These are phyloP conservation scores for Xylaria sp. DNA, from an alignment of 2,329 filamentous ascomycete genomes.

Conservation along the genomic window DNA sequence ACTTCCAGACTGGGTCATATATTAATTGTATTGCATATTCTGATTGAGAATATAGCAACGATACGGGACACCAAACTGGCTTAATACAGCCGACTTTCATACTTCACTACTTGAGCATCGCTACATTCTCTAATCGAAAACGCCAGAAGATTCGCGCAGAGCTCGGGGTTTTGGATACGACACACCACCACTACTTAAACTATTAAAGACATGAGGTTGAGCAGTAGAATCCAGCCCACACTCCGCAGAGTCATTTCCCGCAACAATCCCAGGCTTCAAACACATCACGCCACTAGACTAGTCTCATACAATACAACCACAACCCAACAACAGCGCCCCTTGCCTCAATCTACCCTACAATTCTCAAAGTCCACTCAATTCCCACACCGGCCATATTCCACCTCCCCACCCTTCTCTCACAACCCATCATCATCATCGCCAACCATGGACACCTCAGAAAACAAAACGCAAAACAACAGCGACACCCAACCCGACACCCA, in stretches of 20 bases:
- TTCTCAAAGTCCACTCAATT: not conserved
- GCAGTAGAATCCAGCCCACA: constrained; percentile 15
- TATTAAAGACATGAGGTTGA: constrained; percentile 25
- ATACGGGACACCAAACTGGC: not conserved
- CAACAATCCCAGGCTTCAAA: constrained; percentile 4
- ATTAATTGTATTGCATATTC: no score
- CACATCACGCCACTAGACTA: not conserved
- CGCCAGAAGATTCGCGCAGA: constrained; percentile 7
- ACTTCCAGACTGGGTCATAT: not conserved
- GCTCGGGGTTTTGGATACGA: not conserved
- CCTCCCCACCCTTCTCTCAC: constrained; percentile 4
- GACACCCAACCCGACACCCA: constrained; percentile 20
- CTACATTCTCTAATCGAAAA: constrained; percentile 9
- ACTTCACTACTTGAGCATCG: not conserved
- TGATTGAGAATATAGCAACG: not conserved
- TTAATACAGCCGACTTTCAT: not conserved
- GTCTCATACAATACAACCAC: constrained; percentile 12
- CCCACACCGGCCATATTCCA: not conserved
- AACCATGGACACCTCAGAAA: constrained; percentile 21
- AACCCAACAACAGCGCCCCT: not conserved
- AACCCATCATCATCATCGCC: constrained; percentile 1
- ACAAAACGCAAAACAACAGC: constrained; percentile 11
- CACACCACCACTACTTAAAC: not conserved
- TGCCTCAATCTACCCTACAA: not conserved
- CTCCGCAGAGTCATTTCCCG: constrained; percentile 5